Evolutionary conservation across 768 basidiomycete genomes (phyloP), one percentile per base, ranked within the genome.

Genomic region (Tulasnella calospora): DNA sequence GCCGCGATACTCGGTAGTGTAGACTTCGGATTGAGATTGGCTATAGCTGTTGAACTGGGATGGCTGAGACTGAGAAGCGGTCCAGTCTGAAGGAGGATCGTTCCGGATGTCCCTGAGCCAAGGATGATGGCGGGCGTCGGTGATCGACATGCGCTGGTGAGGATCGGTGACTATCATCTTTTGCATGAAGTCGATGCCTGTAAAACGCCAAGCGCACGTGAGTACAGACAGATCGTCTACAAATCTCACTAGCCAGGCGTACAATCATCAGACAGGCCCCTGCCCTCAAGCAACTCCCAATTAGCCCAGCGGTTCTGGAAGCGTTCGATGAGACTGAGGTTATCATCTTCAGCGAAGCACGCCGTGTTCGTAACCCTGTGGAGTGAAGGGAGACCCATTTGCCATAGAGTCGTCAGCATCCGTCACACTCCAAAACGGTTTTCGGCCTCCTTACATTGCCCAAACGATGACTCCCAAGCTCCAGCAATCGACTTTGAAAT

Each of bases 401-500:
- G 83, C 76, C 47, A 73, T 67, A 40, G 40, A 73, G 17, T 23
- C 51, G 27, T 78, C 17, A 36, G n/a, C 33, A 23, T 23, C 36
- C 9, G n/a, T 9, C 71, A 70, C 70, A 30, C 47, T 76, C 27
- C 46, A 10, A 9, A 21, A n/a, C 15, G 7, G 74, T 67, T 80
- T 35, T n/a, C n/a, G n/a, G 35, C n/a, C 36, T 36, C 15, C 90
- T 79, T 82, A 95, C 96, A 95, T 96, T 33, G 92, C 92, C 82
- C 92, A 99, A 1, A 98, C 89, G 75, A 99, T 98, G 30, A 98
- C 95, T 8, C 98, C 97, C 15, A 96, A 89, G 70, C 94, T 96
- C 96, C 96, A 99, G 80, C 94, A 95, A 83, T 99, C 98, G 73
- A 99, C 98, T 27, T 92, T 86, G 78, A 91, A 89, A 82, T 92